Conservation (phyloP, 78 protist genomes). For the Emiliania huxleyi region DNA sequence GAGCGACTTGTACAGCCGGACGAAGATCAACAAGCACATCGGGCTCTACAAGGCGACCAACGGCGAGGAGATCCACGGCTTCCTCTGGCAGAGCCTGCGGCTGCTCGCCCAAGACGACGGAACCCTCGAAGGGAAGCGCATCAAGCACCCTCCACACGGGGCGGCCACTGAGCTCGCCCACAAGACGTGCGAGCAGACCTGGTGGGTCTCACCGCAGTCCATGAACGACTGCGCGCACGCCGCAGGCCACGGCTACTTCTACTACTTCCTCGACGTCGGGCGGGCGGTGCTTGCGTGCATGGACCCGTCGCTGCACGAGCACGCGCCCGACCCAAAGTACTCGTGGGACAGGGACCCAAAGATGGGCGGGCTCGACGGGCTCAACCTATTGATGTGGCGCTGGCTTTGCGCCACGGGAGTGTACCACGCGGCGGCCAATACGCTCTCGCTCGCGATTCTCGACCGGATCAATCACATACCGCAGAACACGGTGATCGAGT, state of each 20-base stretch:
- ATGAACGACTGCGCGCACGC: background rate
- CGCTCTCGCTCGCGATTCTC: background rate
- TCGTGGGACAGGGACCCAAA: background rate
- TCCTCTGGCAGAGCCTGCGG: background rate
- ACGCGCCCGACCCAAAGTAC: background rate
- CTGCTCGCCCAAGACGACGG: background rate
- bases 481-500: background rate
- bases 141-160: background rate
- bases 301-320: background rate
- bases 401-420: constrained; percentile 2
- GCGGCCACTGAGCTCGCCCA: background rate
- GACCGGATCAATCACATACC: background rate
- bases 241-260: background rate
- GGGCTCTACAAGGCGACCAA: background rate
- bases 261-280: background rate
- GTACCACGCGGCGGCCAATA: background rate
- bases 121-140: background rate
- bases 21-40: background rate
- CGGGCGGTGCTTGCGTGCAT: background rate
- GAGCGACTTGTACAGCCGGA: background rate
- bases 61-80: background rate
- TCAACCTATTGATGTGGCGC: background rate
- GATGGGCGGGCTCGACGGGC: background rate
- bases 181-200: background rate
- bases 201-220: background rate